These are phyloP conservation scores for Pichia ethanolica DNA, from an alignment of 805 yeast genomes.

Conservation along the genomic window DNA sequence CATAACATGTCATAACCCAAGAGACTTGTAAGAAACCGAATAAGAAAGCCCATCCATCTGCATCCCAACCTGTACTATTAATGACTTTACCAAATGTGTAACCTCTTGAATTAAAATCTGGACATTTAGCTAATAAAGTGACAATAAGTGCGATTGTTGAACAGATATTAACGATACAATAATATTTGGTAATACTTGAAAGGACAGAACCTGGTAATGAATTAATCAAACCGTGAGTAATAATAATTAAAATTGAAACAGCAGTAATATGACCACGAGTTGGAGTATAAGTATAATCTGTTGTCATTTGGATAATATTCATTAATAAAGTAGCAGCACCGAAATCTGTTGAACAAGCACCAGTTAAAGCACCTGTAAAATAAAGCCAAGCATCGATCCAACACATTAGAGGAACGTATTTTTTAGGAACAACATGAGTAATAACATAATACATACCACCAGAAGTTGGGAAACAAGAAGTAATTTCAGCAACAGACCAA, in stretches of 20 bases:
- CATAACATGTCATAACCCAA: conserved; percentile 55
- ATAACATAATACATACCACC: conserved; percentile 46
- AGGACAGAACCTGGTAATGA: conserved; percentile 45
- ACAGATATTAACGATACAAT: conserved; percentile 43
- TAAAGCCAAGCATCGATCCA: conserved; percentile 51
- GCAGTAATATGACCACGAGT: conserved; percentile 41
- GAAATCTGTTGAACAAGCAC: conserved; percentile 45
- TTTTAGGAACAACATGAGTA: conserved; percentile 40
- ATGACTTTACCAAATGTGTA: conserved; percentile 43
- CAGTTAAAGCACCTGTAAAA: conserved; percentile 41
- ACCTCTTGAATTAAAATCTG: conserved; percentile 35
- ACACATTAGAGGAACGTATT: conserved; percentile 43
- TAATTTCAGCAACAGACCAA: conserved; percentile 40
- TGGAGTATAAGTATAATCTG: conserved; percentile 32
- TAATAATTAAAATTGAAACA: conserved; percentile 41
- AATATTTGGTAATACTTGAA: conserved; percentile 42
- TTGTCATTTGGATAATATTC: conserved; percentile 36
- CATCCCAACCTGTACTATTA: conserved; percentile 43
- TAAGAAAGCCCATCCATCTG: conserved; percentile 49
- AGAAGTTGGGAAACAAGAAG: conserved; percentile 45
- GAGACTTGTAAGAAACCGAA: conserved; percentile 51
- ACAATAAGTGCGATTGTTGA: conserved; percentile 43
- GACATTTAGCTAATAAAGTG: conserved; percentile 48
- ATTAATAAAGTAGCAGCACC: conserved; percentile 44
- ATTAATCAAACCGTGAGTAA: conserved; percentile 43